Base-by-base conservation (phyloP, 2,329 filamentous ascomycete genomes). In the Cadophora malorum region DNA sequence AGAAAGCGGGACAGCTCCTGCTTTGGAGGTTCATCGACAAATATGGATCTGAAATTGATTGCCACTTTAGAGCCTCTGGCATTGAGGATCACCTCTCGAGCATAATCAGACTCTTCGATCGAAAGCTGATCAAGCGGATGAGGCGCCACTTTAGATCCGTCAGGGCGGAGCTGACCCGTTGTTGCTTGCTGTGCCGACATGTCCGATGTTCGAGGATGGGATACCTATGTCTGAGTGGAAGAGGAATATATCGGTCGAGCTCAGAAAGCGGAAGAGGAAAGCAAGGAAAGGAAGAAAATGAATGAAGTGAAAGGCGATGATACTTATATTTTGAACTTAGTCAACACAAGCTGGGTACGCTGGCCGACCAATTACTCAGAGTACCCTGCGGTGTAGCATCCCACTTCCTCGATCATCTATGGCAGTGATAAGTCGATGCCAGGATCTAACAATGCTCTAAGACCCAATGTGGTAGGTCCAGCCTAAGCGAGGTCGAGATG, bases 31-130 rank as follows among this genome's bases (percentile, higher is more conserved):
- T 88, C 85, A 35, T 82, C 78, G 16, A 88, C 79, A 25, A 82
- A 88, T 25, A 90, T 80, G 35, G 82, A 80, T 74, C 89, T 88
- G 82, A 88, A 90, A 56, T 88, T 83, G 58, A 89, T 80, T 2
- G 83, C 84, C 23, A 67, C 60, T 38, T 67, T 38, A 38, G 61
- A 62, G 21, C 68, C 68, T 50, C 68, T 61, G 6, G 60, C 23
- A n/a, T 78, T 77, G 35, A 82, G 73, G 64, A 85, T 76, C 25
- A 81, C 76, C 81, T 81, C 31, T 78, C 79, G 1, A 84, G 86
- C 84, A 84, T 88, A 66, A 81, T 81, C 77, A 21, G 81, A 82
- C 75, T 86, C 83, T 23, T 80, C 78, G 53, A 81, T 66, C 19
- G 76, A 80, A 53, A 86, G 78, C 63, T 79, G 82, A 68, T 81